These are phyloP conservation scores for Aureobasidium sp. DNA, from an alignment of 2,329 filamentous ascomycete species.

Conservation along the genomic window DNA sequence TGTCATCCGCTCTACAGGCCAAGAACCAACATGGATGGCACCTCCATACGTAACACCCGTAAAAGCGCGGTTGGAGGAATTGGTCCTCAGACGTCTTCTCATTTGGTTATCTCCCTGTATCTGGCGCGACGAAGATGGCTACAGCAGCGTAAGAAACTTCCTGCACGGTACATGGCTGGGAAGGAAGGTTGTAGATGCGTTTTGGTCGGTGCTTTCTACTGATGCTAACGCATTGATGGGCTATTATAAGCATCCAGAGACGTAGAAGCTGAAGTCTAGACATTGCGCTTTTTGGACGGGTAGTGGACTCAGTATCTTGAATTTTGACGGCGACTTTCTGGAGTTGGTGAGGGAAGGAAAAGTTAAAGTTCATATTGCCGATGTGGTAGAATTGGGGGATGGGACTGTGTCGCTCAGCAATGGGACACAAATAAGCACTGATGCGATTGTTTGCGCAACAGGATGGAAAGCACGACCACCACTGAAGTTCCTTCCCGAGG, in stretches of 20 bases:
- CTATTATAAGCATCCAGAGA: constrained; percentile 38
- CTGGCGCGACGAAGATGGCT: constrained; percentile 61
- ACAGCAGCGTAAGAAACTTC: constrained; percentile 46
- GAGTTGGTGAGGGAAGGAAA: constrained; percentile 47
- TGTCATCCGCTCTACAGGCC: constrained; percentile 52
- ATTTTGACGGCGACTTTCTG: constrained; percentile 51
- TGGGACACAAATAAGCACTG: constrained; percentile 39
- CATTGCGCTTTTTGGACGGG: constrained; percentile 46
- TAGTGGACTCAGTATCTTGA: constrained; percentile 52
- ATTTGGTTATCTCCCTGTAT: constrained; percentile 71
- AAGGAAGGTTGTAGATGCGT: constrained; percentile 47
- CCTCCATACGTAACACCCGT: constrained; percentile 58
- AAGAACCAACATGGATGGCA: constrained; percentile 54
- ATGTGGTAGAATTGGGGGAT: constrained; percentile 44
- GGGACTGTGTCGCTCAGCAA: constrained; percentile 43
- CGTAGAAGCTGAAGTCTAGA: constrained; percentile 38
- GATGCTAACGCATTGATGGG: constrained; percentile 46
- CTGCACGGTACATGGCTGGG: constrained; percentile 54
- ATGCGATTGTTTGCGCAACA: constrained; percentile 50
- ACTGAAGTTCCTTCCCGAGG: constrained; percentile 26
- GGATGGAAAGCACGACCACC: constrained; percentile 50
- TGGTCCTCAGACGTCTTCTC: constrained; percentile 59
- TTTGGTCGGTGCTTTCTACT: constrained; percentile 50
- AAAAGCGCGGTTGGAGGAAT: constrained; percentile 61
- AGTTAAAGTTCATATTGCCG: constrained; percentile 50